These are phyloP conservation scores for Leccinum angustisporum DNA, from an alignment of 1,284 basidiomycete genomes.

Conservation along the genomic window DNA sequence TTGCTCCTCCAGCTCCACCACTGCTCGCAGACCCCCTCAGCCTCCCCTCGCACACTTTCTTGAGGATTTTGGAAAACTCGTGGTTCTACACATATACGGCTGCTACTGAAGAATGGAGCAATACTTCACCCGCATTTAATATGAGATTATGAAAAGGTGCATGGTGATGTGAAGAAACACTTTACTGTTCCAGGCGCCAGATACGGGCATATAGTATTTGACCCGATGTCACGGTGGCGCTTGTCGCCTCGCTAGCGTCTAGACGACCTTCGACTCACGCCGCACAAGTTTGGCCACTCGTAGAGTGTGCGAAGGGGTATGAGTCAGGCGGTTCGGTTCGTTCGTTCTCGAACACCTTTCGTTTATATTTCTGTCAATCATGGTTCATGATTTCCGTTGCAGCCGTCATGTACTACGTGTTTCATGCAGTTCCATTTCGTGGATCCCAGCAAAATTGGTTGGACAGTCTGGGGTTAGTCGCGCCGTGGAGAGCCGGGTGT, in stretches of 20 bases:
- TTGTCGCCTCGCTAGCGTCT: slow-evolving; percentile 40
- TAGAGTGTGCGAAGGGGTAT: slow-evolving; percentile 31
- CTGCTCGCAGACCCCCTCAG: slow-evolving; percentile 55
- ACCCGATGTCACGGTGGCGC: too few species aligned
- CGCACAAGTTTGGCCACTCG: slow-evolving; percentile 25
- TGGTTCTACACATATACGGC: too few species aligned
- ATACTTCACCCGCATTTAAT: too few species aligned
- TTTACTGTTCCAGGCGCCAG: too few species aligned
- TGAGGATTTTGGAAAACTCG: too few species aligned
- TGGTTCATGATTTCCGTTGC: neutral
- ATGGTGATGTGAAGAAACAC: too few species aligned
- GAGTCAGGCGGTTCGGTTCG: slow-evolving; percentile 22
- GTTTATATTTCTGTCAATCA: neutral
- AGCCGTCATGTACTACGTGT: slow-evolving; percentile 25
- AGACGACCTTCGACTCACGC: slow-evolving; percentile 25
- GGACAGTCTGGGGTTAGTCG: neutral
- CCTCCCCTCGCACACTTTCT: slow-evolving; percentile 50
- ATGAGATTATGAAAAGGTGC: too few species aligned
- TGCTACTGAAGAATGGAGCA: too few species aligned
- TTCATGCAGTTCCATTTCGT: slow-evolving; percentile 26
- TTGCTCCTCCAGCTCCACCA: slow-evolving; percentile 49
- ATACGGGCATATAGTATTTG: too few species aligned
- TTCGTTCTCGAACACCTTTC: slow-evolving; percentile 13
- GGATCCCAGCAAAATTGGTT: slow-evolving; percentile 28
- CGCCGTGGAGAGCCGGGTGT: neutral